These are phyloP conservation scores for Rhododendron henanense DNA, from an alignment of 148 eudicot species.

Conservation along the genomic window DNA sequence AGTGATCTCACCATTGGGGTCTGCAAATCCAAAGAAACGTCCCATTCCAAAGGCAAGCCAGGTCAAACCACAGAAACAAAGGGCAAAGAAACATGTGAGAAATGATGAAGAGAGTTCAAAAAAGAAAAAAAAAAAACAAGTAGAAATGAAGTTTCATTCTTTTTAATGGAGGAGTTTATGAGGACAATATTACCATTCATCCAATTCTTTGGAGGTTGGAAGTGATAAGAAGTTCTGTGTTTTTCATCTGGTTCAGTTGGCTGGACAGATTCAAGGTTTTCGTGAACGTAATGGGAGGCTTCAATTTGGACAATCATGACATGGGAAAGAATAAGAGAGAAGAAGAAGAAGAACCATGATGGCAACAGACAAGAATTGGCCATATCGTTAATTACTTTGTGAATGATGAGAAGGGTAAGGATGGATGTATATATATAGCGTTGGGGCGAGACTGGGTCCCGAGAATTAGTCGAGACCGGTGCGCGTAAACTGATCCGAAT, in stretches of 20 bases:
- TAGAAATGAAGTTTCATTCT: neutral
- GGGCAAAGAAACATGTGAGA: neutral
- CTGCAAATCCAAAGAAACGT: constrained; percentile 19
- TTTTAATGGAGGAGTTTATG: neutral
- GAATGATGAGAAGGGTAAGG: neutral
- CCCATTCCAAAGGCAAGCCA: constrained; percentile 13
- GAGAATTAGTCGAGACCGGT: too few species aligned
- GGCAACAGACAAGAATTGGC: neutral
- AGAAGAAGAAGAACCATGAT: neutral
- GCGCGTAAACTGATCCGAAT: neutral
- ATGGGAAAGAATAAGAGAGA: constrained; percentile 14
- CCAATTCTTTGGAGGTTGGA: constrained; percentile 72
- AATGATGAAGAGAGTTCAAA: neutral
- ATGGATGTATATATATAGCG: neutral
- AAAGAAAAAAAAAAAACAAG: neutral
- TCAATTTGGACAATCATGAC: constrained; percentile 11
- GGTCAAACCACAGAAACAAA: neutral
- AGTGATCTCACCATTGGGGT: constrained; percentile 59
- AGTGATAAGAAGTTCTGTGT: constrained; percentile 54
- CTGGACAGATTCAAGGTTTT: constrained; percentile 4
- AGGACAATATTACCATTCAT: constrained; percentile 45
- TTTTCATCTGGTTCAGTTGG: constrained; percentile 15
- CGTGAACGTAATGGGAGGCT: constrained; percentile 30
- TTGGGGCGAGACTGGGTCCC: neutral
- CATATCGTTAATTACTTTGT: neutral